Conservation (phyloP, 352 stramenopile genomes). For the Globisporangium acanthophoron region DNA sequence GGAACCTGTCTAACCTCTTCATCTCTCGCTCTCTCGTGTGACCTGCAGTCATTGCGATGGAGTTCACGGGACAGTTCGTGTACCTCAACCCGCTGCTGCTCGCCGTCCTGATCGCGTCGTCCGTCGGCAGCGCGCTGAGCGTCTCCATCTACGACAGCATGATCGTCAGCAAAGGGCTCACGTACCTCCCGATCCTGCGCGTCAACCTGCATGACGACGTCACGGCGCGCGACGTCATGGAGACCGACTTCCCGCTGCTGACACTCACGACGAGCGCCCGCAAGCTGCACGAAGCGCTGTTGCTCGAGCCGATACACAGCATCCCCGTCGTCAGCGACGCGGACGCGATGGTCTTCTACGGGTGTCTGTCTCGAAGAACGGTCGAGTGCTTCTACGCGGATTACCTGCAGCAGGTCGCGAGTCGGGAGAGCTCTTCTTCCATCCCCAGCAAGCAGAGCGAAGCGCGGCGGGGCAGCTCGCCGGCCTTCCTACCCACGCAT, state of each 20-base stretch:
- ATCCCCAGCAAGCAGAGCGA: constrained; percentile 7
- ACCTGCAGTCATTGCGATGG: constrained; percentile 48
- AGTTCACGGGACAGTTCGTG: constrained; percentile 68
- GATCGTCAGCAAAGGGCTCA: constrained; percentile 47
- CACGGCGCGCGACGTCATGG: constrained; percentile 52
- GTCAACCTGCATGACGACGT: constrained; percentile 40
- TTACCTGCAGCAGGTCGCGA: background rate
- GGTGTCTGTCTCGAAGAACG: constrained; percentile 26
- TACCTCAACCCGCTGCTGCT: constrained; percentile 61
- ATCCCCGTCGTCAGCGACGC: constrained; percentile 41
- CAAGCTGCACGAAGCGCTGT: constrained; percentile 25
- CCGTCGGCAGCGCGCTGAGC: constrained; percentile 42
- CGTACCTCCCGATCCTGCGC: constrained; percentile 45
- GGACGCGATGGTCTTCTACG: constrained; percentile 38
- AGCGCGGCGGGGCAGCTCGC: constrained; percentile 3
- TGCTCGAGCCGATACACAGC: constrained; percentile 9
- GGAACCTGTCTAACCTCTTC: too few species aligned
- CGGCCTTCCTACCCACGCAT: background rate
- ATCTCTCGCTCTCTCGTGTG: background rate
- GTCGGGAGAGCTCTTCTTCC: background rate
- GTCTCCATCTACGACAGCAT: constrained; percentile 61
- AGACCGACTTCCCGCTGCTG: constrained; percentile 31
- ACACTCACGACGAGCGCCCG: constrained; percentile 26
- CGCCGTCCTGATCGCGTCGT: constrained; percentile 40
- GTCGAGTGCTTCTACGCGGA: constrained; percentile 8